Evolutionary conservation across 169 alveolate genomes (phyloP).

Genomic region (Eimeria acervulina): DNA sequence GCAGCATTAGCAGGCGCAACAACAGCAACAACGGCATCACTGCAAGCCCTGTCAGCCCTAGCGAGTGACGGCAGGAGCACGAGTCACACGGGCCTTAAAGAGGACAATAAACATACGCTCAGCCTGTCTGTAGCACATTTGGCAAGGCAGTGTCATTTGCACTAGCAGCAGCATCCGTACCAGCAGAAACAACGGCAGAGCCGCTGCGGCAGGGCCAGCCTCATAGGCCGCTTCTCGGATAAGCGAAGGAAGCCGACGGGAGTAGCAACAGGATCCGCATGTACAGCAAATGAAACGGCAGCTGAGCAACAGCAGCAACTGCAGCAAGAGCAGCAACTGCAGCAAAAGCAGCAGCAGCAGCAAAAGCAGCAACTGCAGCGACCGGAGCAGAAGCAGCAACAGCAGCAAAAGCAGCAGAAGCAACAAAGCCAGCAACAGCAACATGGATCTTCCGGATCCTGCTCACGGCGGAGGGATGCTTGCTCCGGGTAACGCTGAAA

Average conservation of each 20-base stretch:
- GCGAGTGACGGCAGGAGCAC: not conserved
- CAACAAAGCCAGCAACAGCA: not conserved
- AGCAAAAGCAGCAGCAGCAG: slow-evolving; percentile 35
- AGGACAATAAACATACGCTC: not conserved
- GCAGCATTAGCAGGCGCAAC: not conserved
- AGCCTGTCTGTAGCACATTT: not conserved
- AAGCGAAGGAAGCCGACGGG: slow-evolving; percentile 24
- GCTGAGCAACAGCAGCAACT: slow-evolving; percentile 37
- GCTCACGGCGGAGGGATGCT: slow-evolving; percentile 40
- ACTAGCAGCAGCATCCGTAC: not conserved
- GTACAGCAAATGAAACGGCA: slow-evolving; percentile 22
- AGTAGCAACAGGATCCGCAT: not conserved
- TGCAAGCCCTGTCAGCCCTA: not conserved
- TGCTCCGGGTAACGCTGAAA: slow-evolving; percentile 25
- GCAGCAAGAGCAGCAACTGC: slow-evolving; percentile 52
- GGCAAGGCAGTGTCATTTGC: not conserved
- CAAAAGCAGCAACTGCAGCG: slow-evolving; percentile 23
- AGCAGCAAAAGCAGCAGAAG: slow-evolving; percentile 41
- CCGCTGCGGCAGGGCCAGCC: slow-evolving; percentile 22
- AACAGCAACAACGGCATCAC: not conserved
- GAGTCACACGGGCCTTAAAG: not conserved
- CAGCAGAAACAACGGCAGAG: not conserved
- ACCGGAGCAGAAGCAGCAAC: not conserved
- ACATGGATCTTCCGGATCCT: slow-evolving; percentile 19
- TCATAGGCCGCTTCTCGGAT: not conserved